phyloP scores from a whole-genome alignment of 1,284 basidiomycete species.

The Puccinia triticina region DNA sequence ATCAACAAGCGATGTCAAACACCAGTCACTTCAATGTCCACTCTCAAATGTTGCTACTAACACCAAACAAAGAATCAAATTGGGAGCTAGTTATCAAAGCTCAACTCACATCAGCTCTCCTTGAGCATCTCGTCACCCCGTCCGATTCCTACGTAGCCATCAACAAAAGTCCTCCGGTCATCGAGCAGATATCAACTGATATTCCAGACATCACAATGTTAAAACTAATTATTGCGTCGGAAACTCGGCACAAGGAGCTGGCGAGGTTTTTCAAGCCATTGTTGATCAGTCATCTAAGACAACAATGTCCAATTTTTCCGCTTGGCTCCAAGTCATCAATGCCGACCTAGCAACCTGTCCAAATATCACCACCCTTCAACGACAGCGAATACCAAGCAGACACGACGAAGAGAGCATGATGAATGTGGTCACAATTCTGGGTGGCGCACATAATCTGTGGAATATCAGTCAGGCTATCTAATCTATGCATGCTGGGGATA shows the following conservation, averaged over 20 bases:
- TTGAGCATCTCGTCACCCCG: background rate
- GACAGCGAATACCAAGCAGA: background rate
- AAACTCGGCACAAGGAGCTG: conserved; percentile 18
- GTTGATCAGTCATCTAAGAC: background rate
- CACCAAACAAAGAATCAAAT: background rate
- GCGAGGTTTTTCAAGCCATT: background rate
- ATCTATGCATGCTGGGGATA: background rate
- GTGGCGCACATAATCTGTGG: conserved; percentile 8
- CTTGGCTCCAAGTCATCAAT: background rate
- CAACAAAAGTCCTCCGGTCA: background rate
- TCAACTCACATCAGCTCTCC: background rate
- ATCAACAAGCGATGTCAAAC: background rate
- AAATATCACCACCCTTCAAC: background rate
- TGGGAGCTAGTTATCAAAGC: background rate
- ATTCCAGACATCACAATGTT: no score
- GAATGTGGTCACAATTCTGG: background rate
- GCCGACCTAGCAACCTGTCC: background rate
- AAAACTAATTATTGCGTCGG: background rate
- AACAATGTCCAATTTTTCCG: background rate
- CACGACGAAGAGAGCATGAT: background rate
- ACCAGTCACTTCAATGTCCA: background rate
- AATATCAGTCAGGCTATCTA: conserved; percentile 18
- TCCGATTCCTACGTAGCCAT: background rate
- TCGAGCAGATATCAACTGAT: background rate
- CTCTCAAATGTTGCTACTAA: background rate